Evolutionary conservation across 371 early-diverging fungal genomes (phyloP), one percentile per base, ranked within the genome.

Genomic region (Coemansia sp.): DNA sequence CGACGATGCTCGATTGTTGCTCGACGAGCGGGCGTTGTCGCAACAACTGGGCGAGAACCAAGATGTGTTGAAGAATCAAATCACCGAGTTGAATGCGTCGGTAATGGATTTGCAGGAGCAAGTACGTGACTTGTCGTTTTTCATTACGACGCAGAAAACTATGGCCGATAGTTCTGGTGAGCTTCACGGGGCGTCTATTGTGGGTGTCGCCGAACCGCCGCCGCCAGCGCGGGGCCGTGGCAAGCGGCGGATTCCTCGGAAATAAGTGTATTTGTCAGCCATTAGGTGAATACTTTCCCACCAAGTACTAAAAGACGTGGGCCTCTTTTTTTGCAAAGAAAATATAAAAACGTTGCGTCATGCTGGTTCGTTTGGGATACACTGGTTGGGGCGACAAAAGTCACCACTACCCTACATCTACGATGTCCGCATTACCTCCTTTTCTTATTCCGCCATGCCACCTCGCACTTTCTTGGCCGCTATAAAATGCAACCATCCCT

Each of bases 121-220:
- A 56, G 67, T 79, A 16, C 58, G 71, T 4, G 80, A 79, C 56
- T 52, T 79, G 62, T 47, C 68, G 28, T 71, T 74, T 47, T 79
- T 70, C 40, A 68, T 79, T 16, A 59, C 71, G 7, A 75, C 71
- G 39, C 80, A 79, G 48, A 39, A 79, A 51, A 37, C 62, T 1
- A 57, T 79, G 23, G 56, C 40, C 4, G 71, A 68, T 5, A 30
- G 55, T 39, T 30, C 20, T 6, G 58, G 47, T 23, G 58, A 61
- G 25, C 9, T 72, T 3, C 64, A 67, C 20, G 75, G 75, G 5
- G 75, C 75, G 0, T 67, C 70, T 5, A 53, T 75, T 2, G 64
- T 70, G 12, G 75, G 67, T 14, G 64, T 70, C 11, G 64, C 66
- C 16, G 57, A 61, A 28, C 37, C 60, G 1, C 14, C 53, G 20